Evolutionary conservation across 1,284 basidiomycete genomes (phyloP).

Genomic region (Microbotryomycetes sp.): DNA sequence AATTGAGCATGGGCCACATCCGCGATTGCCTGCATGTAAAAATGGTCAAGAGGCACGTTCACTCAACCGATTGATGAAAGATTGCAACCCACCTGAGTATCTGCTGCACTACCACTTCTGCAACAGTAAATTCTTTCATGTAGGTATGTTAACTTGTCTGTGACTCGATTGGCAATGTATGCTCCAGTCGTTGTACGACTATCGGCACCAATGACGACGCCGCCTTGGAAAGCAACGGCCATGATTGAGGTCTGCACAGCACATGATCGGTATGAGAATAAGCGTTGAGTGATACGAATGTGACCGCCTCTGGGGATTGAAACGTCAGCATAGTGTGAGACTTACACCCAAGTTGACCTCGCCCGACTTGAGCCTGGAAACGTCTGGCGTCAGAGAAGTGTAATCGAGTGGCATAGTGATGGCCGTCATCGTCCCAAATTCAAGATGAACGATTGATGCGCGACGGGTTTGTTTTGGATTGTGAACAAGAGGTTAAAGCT

Average conservation of each 20-base stretch:
- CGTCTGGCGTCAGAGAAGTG: slow-evolving; percentile 43
- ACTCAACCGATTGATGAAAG: not conserved
- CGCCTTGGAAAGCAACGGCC: slow-evolving; percentile 93
- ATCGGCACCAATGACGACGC: slow-evolving; percentile 95
- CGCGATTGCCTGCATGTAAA: slow-evolving; percentile 65
- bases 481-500: not conserved
- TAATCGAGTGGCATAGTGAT: not conserved
- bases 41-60: not conserved
- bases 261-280: not conserved
- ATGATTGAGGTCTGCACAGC: slow-evolving; percentile 88
- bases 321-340: slow-evolving; percentile 28
- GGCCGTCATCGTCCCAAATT: not conserved
- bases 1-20: slow-evolving; percentile 65
- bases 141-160: slow-evolving; percentile 94
- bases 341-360: slow-evolving; percentile 91
- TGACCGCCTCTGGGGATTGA: not conserved
- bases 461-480: not conserved
- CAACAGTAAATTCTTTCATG: slow-evolving; percentile 99
- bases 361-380: slow-evolving; percentile 66
- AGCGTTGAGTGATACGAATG: not conserved
- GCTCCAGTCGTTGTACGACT: slow-evolving; percentile 92
- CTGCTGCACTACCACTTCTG: slow-evolving; percentile 94
- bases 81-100: slow-evolving; percentile 57
- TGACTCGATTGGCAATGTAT: slow-evolving; percentile 98
- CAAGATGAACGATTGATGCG: not conserved